Conservation (phyloP, 2,329 filamentous ascomycete genomes). For the Talaromyces sp. region DNA sequence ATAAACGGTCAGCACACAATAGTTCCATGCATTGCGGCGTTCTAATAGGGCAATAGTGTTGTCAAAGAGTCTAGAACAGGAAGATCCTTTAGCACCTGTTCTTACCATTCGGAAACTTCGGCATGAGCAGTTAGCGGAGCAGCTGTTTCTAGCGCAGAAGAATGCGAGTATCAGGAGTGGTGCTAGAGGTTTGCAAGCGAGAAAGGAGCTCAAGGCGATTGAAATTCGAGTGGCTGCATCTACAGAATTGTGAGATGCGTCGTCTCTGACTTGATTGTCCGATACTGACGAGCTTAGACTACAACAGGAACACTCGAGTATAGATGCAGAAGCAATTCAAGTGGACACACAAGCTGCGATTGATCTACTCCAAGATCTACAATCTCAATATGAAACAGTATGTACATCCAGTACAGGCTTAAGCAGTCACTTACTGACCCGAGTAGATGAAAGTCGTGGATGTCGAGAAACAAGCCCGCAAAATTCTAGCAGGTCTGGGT, state of each 20-base stretch:
- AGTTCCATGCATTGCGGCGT: not conserved
- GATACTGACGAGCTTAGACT: slow-evolving; percentile 27
- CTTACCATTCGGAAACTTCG: slow-evolving; percentile 60
- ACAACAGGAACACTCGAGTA: slow-evolving; percentile 54
- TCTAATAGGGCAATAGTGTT: slow-evolving; percentile 43
- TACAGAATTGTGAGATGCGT: slow-evolving; percentile 45
- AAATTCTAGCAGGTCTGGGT: slow-evolving; percentile 66
- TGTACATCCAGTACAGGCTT: not conserved
- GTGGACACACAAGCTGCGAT: slow-evolving; percentile 66
- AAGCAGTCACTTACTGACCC: slow-evolving; percentile 17
- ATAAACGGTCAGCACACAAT: slow-evolving; percentile 51
- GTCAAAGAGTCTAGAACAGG: slow-evolving; percentile 57
- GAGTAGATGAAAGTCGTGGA: slow-evolving; percentile 54
- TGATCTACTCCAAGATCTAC: slow-evolving; percentile 67
- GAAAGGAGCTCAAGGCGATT: slow-evolving; percentile 68
- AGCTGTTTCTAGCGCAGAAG: slow-evolving; percentile 67
- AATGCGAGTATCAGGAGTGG: slow-evolving; percentile 72
- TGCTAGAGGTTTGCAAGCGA: slow-evolving; percentile 68
- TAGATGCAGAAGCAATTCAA: slow-evolving; percentile 57
- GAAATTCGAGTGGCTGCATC: slow-evolving; percentile 66
- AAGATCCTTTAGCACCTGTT: slow-evolving; percentile 53
- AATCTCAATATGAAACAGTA: slow-evolving; percentile 64
- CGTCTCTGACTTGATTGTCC: not conserved
- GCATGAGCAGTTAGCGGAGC: slow-evolving; percentile 60
- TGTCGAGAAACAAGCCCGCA: slow-evolving; percentile 64